A percentile compares a stretch with the other conserved stretches of the same genome.
phyloP scores from a whole-genome alignment of 1,284 basidiomycete species.

The Cutaneotrichosporon sp. region DNA sequence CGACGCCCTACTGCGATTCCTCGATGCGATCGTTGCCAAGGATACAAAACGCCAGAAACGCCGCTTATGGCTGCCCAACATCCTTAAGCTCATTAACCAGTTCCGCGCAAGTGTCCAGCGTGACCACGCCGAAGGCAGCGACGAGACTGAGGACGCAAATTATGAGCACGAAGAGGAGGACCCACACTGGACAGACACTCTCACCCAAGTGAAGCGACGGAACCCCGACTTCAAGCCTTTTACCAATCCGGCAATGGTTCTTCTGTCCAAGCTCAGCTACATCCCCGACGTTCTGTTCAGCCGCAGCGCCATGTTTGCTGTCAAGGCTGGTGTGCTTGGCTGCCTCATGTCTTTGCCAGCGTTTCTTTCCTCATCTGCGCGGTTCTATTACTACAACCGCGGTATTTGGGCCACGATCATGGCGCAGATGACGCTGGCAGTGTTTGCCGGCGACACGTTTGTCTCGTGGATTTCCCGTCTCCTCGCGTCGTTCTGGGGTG shows the following conservation, averaged over 20 bases:
- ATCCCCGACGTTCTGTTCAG: constrained; percentile 35
- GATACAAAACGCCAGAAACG: constrained; percentile 55
- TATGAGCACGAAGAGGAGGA: constrained; percentile 5
- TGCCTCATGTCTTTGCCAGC: constrained; percentile 48
- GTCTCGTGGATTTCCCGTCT: constrained; percentile 63
- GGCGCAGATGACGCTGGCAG: constrained; percentile 19
- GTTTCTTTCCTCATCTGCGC: constrained; percentile 33
- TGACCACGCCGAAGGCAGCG: constrained; percentile 1
- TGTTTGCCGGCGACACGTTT: constrained; percentile 60
- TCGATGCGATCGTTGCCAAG: constrained; percentile 56
- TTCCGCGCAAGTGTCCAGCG: constrained; percentile 9
- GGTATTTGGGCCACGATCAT: constrained; percentile 43
- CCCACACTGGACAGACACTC: constrained; percentile 10
- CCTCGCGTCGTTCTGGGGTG: constrained; percentile 64
- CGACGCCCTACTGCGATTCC: constrained; percentile 51
- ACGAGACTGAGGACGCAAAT: constrained; percentile 4
- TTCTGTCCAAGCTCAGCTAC: constrained; percentile 30
- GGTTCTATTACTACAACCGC: constrained; percentile 44
- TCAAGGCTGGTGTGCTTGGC: constrained; percentile 71
- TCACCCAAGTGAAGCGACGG: constrained; percentile 37
- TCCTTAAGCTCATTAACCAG: constrained; percentile 40
- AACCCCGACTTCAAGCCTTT: constrained; percentile 48
- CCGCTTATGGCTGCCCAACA: constrained; percentile 64
- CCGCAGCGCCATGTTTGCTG: constrained; percentile 57
- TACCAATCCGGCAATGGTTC: constrained; percentile 26